Conservation (phyloP, 208 protist genomes). For the Strigomonas oncopelti region DNA sequence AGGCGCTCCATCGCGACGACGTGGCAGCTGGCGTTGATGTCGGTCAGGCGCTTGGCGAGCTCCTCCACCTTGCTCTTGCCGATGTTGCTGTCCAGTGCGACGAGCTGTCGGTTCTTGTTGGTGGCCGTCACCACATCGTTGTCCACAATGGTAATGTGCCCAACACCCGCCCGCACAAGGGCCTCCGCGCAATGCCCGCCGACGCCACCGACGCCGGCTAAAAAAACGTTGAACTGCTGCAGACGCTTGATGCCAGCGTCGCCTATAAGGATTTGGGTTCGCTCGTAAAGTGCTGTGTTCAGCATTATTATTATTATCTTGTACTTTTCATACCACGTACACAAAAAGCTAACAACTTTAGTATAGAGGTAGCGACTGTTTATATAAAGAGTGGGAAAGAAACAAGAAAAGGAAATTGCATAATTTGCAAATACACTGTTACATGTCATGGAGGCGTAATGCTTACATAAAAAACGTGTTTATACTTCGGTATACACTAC, state of each 20-base stretch:
- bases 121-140: slow-evolving; percentile 84
- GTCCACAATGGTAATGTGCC: slow-evolving; percentile 83
- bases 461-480: no score
- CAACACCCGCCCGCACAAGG: slow-evolving; percentile 83
- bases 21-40: slow-evolving; percentile 73
- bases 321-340: no score
- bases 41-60: slow-evolving; percentile 64
- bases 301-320: no score
- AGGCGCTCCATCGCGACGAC: slow-evolving; percentile 71
- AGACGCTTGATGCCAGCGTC: slow-evolving; percentile 64
- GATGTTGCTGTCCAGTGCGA: slow-evolving; percentile 85
- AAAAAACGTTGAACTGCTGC: slow-evolving; percentile 64
- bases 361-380: neutral
- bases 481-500: no score
- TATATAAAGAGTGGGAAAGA: neutral
- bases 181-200: slow-evolving; percentile 86
- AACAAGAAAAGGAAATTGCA: neutral
- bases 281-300: slow-evolving; percentile 79
- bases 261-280: slow-evolving; percentile 79
- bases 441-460: no score
- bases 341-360: neutral
- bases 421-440: neutral
- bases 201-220: slow-evolving; percentile 83
- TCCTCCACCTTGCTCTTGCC: slow-evolving; percentile 84
- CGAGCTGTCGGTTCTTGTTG: slow-evolving; percentile 90